Percentiles rank a stretch among this genome's conserved stretches.
phyloP scores from a whole-genome alignment of 2,329 filamentous ascomycete species.

The Rachicladosporium sp. region DNA sequence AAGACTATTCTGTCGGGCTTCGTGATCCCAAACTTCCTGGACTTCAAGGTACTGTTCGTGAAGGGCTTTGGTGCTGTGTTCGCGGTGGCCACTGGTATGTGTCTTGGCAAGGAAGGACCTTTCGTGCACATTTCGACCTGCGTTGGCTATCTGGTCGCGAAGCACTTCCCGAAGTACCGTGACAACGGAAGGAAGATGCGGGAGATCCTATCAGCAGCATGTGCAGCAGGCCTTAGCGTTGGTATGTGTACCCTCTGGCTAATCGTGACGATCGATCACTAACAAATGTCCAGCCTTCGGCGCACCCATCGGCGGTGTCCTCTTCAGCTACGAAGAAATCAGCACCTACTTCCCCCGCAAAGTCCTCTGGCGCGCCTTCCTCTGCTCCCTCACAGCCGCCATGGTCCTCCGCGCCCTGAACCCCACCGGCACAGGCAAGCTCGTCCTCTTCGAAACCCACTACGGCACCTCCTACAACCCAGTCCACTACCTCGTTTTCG shows the following conservation, averaged over 20 bases:
- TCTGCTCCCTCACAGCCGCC: conserved; percentile 45
- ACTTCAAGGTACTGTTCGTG: conserved; percentile 42
- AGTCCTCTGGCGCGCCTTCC: conserved; percentile 47
- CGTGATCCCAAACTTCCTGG: conserved; percentile 45
- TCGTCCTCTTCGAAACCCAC: conserved; percentile 49
- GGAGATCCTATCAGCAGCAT: conserved; percentile 46
- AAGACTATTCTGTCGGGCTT: conserved; percentile 51
- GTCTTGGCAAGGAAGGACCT: conserved; percentile 49
- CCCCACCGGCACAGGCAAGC: conserved; percentile 46
- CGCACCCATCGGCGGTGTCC: conserved; percentile 48
- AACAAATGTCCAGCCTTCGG: conserved; percentile 38
- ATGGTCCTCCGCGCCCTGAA: conserved; percentile 46
- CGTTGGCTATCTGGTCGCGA: conserved; percentile 42
- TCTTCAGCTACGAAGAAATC: conserved; percentile 51
- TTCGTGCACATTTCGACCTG: conserved; percentile 51
- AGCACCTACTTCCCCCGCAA: conserved; percentile 48
- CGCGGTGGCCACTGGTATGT: conserved; percentile 48
- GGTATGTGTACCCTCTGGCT: neutral
- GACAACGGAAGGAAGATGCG: conserved; percentile 46
- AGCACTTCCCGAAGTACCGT: conserved; percentile 43
- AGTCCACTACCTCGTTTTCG: conserved; percentile 45
- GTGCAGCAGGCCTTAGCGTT: conserved; percentile 45
- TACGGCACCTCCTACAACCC: conserved; percentile 45
- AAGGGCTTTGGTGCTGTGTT: conserved; percentile 48
- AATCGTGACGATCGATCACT: neutral